Percentiles rank a stretch among this genome's conserved stretches.
These are phyloP conservation scores for Phaeophleospora eucalypticola DNA, from an alignment of 2,329 filamentous ascomycete species.

Conservation along the genomic window DNA sequence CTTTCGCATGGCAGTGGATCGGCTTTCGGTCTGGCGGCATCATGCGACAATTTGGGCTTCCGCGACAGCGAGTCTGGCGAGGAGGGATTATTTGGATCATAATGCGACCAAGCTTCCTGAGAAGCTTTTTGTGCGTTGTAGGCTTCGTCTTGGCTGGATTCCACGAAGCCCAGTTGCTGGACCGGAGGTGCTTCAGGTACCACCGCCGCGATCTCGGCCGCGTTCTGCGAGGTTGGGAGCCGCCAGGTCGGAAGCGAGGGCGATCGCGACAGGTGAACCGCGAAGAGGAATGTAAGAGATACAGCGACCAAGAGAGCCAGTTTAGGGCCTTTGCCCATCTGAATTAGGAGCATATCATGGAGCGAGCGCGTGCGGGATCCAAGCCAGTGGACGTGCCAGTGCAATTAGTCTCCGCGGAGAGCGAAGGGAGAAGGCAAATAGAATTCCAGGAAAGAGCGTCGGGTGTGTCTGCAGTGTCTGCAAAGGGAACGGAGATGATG, in stretches of 20 bases:
- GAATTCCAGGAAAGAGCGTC: no score
- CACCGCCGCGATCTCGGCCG: no score
- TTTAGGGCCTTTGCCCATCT: slow-evolving; percentile 12
- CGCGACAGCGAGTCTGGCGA: not conserved
- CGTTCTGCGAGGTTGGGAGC: slow-evolving; percentile 1
- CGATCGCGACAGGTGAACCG: slow-evolving; percentile 6
- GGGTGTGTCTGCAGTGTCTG: no score
- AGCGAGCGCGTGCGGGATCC: not conserved
- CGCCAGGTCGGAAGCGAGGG: slow-evolving; percentile 8
- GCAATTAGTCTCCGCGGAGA: no score
- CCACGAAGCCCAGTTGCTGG: no score
- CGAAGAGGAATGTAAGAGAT: slow-evolving; percentile 4
- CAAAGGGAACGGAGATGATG: not conserved
- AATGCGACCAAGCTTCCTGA: not conserved
- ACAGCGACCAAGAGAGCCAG: slow-evolving; percentile 6
- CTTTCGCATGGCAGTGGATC: slow-evolving; percentile 12
- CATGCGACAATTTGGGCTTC: not conserved
- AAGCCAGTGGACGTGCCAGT: not conserved
- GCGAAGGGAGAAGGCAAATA: no score
- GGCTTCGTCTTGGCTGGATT: not conserved
- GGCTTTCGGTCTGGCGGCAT: not conserved
- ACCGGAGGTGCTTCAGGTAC: no score
- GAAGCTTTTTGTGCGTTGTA: slow-evolving; percentile 4
- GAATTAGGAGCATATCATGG: slow-evolving; percentile 9
- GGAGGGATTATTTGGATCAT: not conserved